Percentiles rank a stretch among this genome's conserved stretches.
Evolutionary conservation across 2,329 filamentous ascomycete species (phyloP).

Genomic region (Colletotrichum tropicale): DNA sequence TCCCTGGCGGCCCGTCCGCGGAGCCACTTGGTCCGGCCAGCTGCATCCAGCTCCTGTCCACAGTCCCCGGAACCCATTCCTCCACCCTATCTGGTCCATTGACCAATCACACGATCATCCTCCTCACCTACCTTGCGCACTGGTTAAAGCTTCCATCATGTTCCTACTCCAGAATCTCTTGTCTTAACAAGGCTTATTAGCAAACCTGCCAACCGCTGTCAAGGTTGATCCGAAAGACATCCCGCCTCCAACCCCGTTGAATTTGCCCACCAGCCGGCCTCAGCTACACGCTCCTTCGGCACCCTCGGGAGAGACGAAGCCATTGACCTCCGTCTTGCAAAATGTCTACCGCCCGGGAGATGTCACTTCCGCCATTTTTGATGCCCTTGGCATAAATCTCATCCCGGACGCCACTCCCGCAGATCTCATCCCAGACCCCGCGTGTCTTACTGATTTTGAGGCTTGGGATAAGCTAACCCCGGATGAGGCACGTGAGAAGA

Average conservation of each 20-base stretch:
- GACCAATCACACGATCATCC: neutral
- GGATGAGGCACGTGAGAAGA: slow-evolving; percentile 54
- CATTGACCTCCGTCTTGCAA: slow-evolving; percentile 57
- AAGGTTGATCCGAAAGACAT: slow-evolving; percentile 53
- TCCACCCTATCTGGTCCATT: neutral
- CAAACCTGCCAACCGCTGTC: slow-evolving; percentile 24
- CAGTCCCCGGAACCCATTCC: neutral
- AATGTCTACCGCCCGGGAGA: slow-evolving; percentile 57
- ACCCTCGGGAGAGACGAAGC: slow-evolving; percentile 29
- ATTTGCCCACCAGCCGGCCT: slow-evolving; percentile 50
- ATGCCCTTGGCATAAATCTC: slow-evolving; percentile 63
- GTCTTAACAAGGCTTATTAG: slow-evolving; percentile 23
- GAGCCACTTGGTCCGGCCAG: slow-evolving; percentile 1
- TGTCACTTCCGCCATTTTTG: slow-evolving; percentile 53
- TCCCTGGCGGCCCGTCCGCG: slow-evolving; percentile 4
- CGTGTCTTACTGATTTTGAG: slow-evolving; percentile 57
- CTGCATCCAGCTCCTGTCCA: neutral
- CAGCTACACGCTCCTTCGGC: slow-evolving; percentile 19
- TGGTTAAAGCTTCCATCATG: neutral
- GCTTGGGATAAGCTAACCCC: slow-evolving; percentile 53
- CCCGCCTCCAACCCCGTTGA: slow-evolving; percentile 60
- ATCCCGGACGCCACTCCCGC: slow-evolving; percentile 51
- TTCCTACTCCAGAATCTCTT: neutral
- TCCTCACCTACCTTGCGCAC: neutral
- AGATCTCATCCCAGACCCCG: slow-evolving; percentile 58